Percentiles rank a stretch among this genome's conserved stretches.
Conservation (phyloP, 345 rosid species). For the Zanthoxylum bungeanum region DNA sequence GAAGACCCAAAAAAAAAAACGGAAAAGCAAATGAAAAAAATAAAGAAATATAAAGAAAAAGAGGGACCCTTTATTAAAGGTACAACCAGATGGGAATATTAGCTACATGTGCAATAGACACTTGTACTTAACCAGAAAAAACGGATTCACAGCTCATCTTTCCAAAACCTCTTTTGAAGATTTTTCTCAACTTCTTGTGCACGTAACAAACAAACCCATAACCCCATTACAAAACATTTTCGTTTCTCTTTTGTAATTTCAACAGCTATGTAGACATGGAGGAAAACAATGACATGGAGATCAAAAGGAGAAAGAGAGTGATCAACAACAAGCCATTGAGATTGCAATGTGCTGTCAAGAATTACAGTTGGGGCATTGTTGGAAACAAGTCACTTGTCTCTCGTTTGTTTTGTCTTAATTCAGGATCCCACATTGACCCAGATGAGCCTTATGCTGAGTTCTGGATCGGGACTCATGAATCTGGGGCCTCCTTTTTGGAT, state of each 20-base stretch:
- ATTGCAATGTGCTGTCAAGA: conserved; percentile 32
- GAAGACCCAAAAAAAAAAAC: not conserved
- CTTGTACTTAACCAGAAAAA: conserved; percentile 8
- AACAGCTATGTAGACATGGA: conserved; percentile 4
- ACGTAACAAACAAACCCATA: not conserved
- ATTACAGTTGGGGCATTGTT: conserved; percentile 39
- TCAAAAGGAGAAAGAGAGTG: not conserved
- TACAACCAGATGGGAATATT: not conserved
- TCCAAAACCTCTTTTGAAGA: not conserved
- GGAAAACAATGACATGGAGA: not conserved
- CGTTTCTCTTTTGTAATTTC: not conserved
- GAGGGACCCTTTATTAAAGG: not conserved
- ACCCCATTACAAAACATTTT: conserved; percentile 6
- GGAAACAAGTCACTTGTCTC: conserved; percentile 31
- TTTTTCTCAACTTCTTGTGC: not conserved
- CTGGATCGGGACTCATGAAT: conserved; percentile 64
- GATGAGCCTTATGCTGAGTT: conserved; percentile 46
- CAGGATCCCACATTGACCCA: conserved; percentile 15
- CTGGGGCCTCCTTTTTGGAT: conserved; percentile 33
- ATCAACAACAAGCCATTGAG: not conserved
- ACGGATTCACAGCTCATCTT: not conserved
- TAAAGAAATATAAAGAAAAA: not conserved
- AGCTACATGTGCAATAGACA: not conserved
- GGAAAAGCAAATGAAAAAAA: too few relatives aligned
- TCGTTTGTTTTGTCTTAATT: conserved; percentile 29